phyloP scores from a whole-genome alignment of 495 filamentous ascomycete genomes.

The Penicillium flavigenum region DNA sequence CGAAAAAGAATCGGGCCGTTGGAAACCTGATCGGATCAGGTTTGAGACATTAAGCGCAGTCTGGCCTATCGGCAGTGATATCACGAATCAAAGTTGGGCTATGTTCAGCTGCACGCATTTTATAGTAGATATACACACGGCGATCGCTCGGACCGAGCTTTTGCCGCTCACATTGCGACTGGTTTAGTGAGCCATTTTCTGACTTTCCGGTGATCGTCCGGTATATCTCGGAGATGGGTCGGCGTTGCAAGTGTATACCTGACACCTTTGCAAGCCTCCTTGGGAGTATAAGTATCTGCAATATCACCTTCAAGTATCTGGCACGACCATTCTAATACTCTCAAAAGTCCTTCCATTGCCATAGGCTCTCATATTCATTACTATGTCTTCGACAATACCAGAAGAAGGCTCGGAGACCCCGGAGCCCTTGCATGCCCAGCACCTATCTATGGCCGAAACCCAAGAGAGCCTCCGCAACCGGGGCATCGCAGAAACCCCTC shows the following conservation, averaged over 20 bases:
- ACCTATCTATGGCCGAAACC: slow-evolving; percentile 19
- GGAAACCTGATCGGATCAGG: background rate
- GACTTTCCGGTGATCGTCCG: slow-evolving; percentile 1
- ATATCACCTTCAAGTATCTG: background rate
- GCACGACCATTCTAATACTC: background rate
- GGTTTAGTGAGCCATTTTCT: background rate
- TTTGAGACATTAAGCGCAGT: background rate
- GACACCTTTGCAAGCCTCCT: background rate
- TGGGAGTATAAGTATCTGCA: slow-evolving; percentile 1
- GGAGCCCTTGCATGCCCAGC: background rate
- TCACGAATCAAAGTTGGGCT: background rate
- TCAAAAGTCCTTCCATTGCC: background rate
- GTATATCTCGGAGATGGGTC: slow-evolving; percentile 8
- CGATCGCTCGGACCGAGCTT: background rate
- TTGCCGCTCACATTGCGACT: background rate
- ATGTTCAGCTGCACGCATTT: background rate
- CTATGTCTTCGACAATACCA: slow-evolving; percentile 8
- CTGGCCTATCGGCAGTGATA: background rate
- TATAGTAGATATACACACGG: background rate
- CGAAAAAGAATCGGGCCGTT: background rate
- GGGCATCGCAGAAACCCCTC: slow-evolving; percentile 25
- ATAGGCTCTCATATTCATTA: background rate
- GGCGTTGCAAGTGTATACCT: background rate
- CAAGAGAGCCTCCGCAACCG: slow-evolving; percentile 20
- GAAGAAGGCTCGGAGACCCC: background rate